These are phyloP conservation scores for Marasmius tenuissimus DNA, from an alignment of 1,284 basidiomycete species.

Conservation along the genomic window DNA sequence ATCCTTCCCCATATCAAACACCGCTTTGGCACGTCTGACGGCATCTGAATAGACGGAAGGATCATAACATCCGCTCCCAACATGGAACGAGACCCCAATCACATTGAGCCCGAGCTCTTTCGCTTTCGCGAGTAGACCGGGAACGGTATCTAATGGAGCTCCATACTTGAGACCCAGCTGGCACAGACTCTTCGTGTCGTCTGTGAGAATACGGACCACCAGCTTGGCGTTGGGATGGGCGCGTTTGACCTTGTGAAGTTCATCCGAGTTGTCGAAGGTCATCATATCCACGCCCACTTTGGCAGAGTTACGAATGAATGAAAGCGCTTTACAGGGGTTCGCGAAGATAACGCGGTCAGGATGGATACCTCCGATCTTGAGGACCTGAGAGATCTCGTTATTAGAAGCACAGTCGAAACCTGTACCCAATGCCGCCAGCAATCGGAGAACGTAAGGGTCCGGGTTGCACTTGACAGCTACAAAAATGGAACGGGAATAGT, in stretches of 20 bases:
- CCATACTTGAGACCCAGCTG: conserved; percentile 97
- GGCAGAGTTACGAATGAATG: conserved; percentile 87
- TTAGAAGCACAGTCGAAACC: conserved; percentile 99
- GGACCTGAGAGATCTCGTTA: conserved; percentile 86
- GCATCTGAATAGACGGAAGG: conserved; percentile 90
- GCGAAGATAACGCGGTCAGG: conserved; percentile 93
- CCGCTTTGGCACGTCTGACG: conserved; percentile 77
- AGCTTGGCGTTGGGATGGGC: conserved; percentile 84
- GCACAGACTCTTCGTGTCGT: conserved; percentile 94
- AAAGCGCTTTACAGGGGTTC: conserved; percentile 97
- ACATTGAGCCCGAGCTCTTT: conserved; percentile 83
- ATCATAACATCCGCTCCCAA: conserved; percentile 96
- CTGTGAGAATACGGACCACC: conserved; percentile 93
- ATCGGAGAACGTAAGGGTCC: conserved; percentile 89
- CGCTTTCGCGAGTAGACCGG: conserved; percentile 79
- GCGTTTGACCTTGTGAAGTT: conserved; percentile 93
- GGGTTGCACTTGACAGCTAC: conserved; percentile 97
- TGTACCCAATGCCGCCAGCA: conserved; percentile 86
- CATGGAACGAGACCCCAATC: conserved; percentile 97
- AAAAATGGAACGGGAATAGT: conserved; percentile 15
- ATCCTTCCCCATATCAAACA: conserved; percentile 87
- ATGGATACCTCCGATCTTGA: conserved; percentile 69
- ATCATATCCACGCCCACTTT: conserved; percentile 84
- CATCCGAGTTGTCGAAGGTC: conserved; percentile 99
- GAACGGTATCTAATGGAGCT: conserved; percentile 85